A percentile compares a stretch with the other conserved stretches of the same genome.
These are phyloP conservation scores for Pachysandra terminalis DNA, from an alignment of 164 flowering plant species.

Conservation along the genomic window DNA sequence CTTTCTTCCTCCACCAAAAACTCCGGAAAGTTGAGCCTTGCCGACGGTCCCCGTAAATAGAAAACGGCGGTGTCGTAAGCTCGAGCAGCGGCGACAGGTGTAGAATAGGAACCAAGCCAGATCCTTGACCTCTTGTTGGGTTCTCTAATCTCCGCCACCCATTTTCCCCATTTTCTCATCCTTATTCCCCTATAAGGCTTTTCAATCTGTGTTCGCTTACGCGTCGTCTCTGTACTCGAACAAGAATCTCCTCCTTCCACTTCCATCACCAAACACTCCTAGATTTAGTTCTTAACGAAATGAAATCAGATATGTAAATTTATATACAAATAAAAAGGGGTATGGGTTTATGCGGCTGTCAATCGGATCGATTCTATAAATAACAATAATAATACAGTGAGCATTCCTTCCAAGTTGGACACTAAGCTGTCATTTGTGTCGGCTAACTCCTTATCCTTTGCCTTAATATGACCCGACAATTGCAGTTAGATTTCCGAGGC, in stretches of 20 bases:
- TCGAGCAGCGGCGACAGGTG: constrained; percentile 77
- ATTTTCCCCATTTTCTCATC: constrained; percentile 94
- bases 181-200: constrained; percentile 77
- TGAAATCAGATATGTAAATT: too few species aligned
- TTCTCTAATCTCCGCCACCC: constrained; percentile 91
- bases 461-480: too few species aligned
- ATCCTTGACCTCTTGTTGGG: constrained; percentile 84
- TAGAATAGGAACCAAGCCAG: constrained; percentile 84
- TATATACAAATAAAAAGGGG: too few species aligned
- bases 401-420: not conserved
- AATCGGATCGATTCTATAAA: too few species aligned
- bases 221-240: too few species aligned
- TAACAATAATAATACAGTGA: not conserved
- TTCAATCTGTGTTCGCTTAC: constrained; percentile 23
- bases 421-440: not conserved
- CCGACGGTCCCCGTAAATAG: constrained; percentile 68
- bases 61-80: constrained; percentile 86
- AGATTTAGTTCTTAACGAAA: too few species aligned
- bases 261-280: too few species aligned
- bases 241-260: constrained; percentile 23
- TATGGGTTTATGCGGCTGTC: too few species aligned
- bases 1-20: constrained; percentile 29
- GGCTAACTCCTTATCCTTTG: not conserved
- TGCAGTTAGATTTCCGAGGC: too few species aligned
- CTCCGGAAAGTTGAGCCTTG: constrained; percentile 79